phyloP scores from a whole-genome alignment of 2,329 filamentous ascomycete species.

The Hypomyces perniciosus region DNA sequence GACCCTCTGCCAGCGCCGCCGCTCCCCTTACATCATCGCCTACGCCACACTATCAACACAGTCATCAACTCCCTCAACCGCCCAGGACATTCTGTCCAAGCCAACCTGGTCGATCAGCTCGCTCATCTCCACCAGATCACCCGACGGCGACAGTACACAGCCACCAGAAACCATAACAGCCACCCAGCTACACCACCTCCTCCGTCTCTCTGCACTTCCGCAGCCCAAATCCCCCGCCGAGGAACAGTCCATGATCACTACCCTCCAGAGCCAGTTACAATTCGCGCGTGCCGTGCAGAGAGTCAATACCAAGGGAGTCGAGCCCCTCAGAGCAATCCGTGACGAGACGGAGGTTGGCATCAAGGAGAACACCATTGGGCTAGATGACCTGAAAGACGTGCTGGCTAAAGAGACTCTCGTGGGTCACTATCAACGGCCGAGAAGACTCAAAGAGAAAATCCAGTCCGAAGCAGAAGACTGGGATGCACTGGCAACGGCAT shows the following conservation, averaged over 20 bases:
- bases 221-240: constrained; percentile 56
- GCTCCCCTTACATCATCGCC: constrained; percentile 10
- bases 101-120: constrained; percentile 81
- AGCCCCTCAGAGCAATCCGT: constrained; percentile 70
- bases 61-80: constrained; percentile 16
- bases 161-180: constrained; percentile 49
- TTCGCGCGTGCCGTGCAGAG: constrained; percentile 85
- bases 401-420: constrained; percentile 55
- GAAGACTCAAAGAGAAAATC: constrained; percentile 28
- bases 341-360: constrained; percentile 68
- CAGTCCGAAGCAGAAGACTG: constrained; percentile 55
- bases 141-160: constrained; percentile 12
- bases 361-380: constrained; percentile 51
- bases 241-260: constrained; percentile 65
- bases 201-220: constrained; percentile 84
- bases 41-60: constrained; percentile 15
- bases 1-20: constrained; percentile 10
- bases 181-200: constrained; percentile 71
- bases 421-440: constrained; percentile 47
- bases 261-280: constrained; percentile 73
- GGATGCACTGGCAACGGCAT: constrained; percentile 63
- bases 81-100: constrained; percentile 51
- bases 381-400: constrained; percentile 50
- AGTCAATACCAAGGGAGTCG: constrained; percentile 66
- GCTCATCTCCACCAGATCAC: constrained; percentile 45